phyloP scores from a whole-genome alignment of 2,329 filamentous ascomycete genomes.

The Neonectria punicea region DNA sequence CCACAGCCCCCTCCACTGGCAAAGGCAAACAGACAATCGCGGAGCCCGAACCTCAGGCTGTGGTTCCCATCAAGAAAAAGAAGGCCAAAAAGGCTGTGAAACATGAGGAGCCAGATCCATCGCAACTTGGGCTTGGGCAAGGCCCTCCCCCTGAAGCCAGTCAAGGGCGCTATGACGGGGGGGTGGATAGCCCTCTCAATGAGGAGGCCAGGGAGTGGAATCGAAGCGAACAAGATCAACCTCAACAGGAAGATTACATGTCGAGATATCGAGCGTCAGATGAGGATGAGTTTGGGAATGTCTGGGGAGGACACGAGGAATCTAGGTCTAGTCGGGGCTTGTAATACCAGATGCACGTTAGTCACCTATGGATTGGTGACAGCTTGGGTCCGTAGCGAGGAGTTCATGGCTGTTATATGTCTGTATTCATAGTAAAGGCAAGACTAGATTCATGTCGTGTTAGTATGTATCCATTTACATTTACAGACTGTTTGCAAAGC shows the following conservation, averaged over 20 bases:
- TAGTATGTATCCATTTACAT: background rate
- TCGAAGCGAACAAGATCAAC: conserved; percentile 14
- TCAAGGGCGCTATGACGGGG: conserved; percentile 33
- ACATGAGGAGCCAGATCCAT: conserved; percentile 48
- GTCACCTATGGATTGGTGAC: conserved; percentile 18
- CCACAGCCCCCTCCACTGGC: conserved; percentile 19
- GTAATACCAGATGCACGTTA: conserved; percentile 32
- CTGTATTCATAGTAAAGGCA: background rate
- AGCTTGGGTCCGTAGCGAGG: conserved; percentile 40
- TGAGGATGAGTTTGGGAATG: conserved; percentile 58
- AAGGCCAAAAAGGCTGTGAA: conserved; percentile 49
- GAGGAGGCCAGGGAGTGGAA: conserved; percentile 33
- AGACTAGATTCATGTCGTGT: background rate
- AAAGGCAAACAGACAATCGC: conserved; percentile 40
- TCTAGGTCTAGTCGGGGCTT: conserved; percentile 33
- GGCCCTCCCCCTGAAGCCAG: conserved; percentile 32
- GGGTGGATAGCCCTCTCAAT: conserved; percentile 31
- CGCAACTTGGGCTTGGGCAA: conserved; percentile 41
- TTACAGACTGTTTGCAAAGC: background rate
- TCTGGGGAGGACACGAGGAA: conserved; percentile 52
- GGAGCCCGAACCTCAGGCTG: conserved; percentile 39
- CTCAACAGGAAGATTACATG: conserved; percentile 23
- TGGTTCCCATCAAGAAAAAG: conserved; percentile 52
- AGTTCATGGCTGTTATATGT: conserved; percentile 34
- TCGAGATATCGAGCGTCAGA: conserved; percentile 48